A percentile compares a stretch with the other conserved stretches of the same genome.
Evolutionary conservation across 345 rosid genomes (phyloP).

Genomic region (Gossypium herbaceum): DNA sequence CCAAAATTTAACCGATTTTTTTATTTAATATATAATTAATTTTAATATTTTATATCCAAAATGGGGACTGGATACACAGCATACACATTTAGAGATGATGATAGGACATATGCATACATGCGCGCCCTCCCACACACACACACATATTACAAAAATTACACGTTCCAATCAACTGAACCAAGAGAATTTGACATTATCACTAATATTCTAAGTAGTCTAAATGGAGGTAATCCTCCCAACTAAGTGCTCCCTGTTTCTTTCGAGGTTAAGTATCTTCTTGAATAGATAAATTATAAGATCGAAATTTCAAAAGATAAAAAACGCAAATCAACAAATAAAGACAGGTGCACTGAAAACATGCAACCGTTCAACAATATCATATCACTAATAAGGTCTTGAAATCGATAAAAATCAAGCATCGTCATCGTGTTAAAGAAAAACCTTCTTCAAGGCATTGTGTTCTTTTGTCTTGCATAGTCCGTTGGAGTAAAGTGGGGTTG

Average conservation of each 20-base stretch:
- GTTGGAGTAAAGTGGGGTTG: constrained; percentile 60
- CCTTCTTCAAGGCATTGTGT: constrained; percentile 77
- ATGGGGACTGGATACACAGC: no score
- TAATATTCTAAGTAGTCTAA: no score
- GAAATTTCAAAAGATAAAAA: not conserved
- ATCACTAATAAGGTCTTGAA: no score
- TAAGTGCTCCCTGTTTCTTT: not conserved
- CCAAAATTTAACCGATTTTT: no score
- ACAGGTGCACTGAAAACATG: not conserved
- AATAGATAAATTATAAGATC: not conserved
- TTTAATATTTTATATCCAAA: no score
- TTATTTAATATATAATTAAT: no score
- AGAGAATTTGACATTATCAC: no score
- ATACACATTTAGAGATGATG: no score
- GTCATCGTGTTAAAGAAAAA: constrained; percentile 35
- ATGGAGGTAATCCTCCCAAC: not conserved
- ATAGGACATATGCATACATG: no score
- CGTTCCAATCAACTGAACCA: no score
- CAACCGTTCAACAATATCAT: not conserved
- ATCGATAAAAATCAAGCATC: not conserved
- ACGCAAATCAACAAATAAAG: not conserved
- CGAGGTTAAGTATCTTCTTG: not conserved
- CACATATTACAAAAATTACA: no score
- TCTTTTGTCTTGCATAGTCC: constrained; percentile 61
- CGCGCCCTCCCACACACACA: no score